Base-by-base conservation (phyloP, 2,329 filamentous ascomycete species). In the Fonsecaea erecta region DNA sequence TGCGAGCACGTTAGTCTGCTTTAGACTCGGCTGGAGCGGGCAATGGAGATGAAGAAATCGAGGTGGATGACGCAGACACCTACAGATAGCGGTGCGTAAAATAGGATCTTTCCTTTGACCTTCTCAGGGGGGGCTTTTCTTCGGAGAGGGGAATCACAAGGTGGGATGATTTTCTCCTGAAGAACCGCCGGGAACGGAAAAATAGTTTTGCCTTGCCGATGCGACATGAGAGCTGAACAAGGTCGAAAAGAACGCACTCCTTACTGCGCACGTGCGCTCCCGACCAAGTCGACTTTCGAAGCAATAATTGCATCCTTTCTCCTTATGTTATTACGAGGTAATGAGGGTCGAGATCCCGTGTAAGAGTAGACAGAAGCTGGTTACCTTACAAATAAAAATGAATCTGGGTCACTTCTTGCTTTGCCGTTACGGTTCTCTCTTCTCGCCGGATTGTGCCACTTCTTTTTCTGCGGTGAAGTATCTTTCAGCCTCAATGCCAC, bases 401-500 rank as follows among this genome's bases (percentile, higher is more conserved):
- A n/a, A 40, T 16, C 4, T 12, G 14, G 14, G 16, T 37, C 9
- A 12, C 35, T n/a, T n/a, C 37, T 40, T 40, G 5, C n/a, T 40
- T n/a, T 40, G 37, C 5, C 18, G 16, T n/a, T n/a, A 40, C 6
- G 16, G n/a, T 40, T 5, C 37, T 16, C 37, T 40, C 16, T n/a
- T n/a, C 37, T 40, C 16, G n/a, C n/a, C 37, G 16, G 14, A 21
- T 12, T 37, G 14, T n/a, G 37, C 37, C 16, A 40, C 3, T 2
- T 34, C 4, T 34, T n/a, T 40, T 16, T n/a, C 3, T n/a, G 5
- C 16, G 4, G n/a, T 4, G 1, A 40, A 18, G 14, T 40, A 40
- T 52, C 46, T 52, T 60, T 60, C 57, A 60, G 57, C 57, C 57
- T 60, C 18, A 18, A 60, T 60, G 57, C 30, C 24, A 60, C 43